These are phyloP conservation scores for Botryosphaeria agaves DNA, from an alignment of 2,329 filamentous ascomycete species.

Conservation along the genomic window DNA sequence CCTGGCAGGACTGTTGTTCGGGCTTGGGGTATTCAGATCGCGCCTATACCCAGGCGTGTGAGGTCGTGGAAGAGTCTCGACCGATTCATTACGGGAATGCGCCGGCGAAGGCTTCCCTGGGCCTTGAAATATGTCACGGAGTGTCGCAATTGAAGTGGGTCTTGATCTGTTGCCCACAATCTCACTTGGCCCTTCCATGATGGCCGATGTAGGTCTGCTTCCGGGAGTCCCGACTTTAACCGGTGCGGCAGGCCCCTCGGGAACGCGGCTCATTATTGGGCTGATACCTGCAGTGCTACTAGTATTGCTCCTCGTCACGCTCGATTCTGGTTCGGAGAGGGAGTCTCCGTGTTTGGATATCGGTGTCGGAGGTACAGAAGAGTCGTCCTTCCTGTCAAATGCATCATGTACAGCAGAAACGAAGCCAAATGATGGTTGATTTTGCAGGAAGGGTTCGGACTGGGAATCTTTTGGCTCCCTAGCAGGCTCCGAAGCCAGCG, in stretches of 20 bases:
- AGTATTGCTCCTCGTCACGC: conserved; percentile 41
- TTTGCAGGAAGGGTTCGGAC: no score
- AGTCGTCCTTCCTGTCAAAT: conserved; percentile 42
- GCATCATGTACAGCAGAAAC: conserved; percentile 45
- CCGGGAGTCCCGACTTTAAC: not conserved
- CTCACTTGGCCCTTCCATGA: no score
- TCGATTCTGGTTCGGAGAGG: conserved; percentile 15
- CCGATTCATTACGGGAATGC: conserved; percentile 22
- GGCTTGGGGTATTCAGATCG: conserved; percentile 39
- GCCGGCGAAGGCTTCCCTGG: conserved; percentile 18
- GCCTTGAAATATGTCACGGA: conserved; percentile 12
- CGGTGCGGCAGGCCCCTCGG: conserved; percentile 22
- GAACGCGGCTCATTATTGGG: conserved; percentile 44
- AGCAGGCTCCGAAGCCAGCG: no score
- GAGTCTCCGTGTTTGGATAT: conserved; percentile 26
- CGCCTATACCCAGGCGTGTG: conserved; percentile 38
- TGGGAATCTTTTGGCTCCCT: no score
- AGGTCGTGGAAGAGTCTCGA: conserved; percentile 10
- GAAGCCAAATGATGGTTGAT: conserved; percentile 38
- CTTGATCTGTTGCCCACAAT: no score
- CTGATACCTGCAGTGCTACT: conserved; percentile 45
- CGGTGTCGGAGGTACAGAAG: conserved; percentile 33
- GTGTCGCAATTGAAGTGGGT: conserved; percentile 16
- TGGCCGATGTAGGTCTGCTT: no score
- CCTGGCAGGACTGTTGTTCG: conserved; percentile 43